Evolutionary conservation across 2,329 filamentous ascomycete species (phyloP).

Genomic region (Pestalotiopsis sp.): DNA sequence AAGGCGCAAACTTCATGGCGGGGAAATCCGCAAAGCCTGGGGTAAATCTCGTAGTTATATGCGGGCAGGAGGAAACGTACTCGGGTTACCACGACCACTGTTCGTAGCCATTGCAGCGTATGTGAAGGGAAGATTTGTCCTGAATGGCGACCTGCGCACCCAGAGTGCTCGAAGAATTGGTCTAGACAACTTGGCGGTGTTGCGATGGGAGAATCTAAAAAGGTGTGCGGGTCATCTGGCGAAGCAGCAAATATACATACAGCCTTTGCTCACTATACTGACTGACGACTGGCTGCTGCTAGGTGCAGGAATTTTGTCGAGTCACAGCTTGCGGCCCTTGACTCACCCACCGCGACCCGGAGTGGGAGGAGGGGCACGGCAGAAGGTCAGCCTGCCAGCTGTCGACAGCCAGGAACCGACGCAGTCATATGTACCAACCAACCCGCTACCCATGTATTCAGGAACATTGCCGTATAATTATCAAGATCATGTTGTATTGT

Average conservation of each 20-base stretch:
- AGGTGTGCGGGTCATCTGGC: constrained; percentile 6
- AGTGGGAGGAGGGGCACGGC: background rate
- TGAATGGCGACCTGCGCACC: constrained; percentile 58
- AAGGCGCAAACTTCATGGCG: background rate
- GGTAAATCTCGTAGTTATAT: background rate
- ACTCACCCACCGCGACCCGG: background rate
- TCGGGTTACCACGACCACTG: constrained; percentile 51
- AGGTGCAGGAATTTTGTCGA: constrained; percentile 7
- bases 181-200: constrained; percentile 49
- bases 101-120: constrained; percentile 63
- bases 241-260: background rate
- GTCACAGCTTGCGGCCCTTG: background rate
- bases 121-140: constrained; percentile 43
- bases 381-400: background rate
- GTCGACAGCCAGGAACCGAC: background rate
- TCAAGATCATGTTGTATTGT: too few relatives aligned
- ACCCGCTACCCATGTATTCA: too few relatives aligned
- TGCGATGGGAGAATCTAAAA: constrained; percentile 1
- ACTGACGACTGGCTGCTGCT: background rate
- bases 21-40: background rate
- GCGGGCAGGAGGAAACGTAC: background rate
- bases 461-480: too few relatives aligned
- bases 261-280: background rate
- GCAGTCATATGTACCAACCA: too few relatives aligned
- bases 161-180: constrained; percentile 57